Conservation (phyloP, 768 basidiomycete species). For the Dioszegia crocea region DNA sequence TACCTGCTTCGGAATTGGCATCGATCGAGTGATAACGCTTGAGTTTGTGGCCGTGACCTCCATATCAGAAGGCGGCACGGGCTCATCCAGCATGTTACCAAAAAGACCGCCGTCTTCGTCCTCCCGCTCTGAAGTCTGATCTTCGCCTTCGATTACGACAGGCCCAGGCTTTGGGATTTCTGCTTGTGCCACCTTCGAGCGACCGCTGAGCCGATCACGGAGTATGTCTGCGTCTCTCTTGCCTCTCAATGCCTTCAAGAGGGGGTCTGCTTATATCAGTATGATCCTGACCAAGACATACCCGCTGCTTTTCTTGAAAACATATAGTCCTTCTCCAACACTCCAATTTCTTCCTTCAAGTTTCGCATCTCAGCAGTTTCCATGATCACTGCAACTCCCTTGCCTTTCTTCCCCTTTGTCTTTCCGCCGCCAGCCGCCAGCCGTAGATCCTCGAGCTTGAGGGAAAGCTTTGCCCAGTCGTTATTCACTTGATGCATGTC, state of each 20-base stretch:
- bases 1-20: constrained; percentile 78
- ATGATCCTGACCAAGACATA: constrained; percentile 13
- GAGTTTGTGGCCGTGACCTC: constrained; percentile 48
- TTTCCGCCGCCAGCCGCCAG: constrained; percentile 18
- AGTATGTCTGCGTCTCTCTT: constrained; percentile 31
- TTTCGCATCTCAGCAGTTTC: constrained; percentile 38
- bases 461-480: constrained; percentile 30
- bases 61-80: constrained; percentile 15
- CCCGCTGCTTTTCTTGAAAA: constrained; percentile 49
- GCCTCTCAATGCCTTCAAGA: constrained; percentile 30
- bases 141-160: neutral
- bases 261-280: constrained; percentile 20
- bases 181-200: neutral
- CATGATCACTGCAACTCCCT: constrained; percentile 25
- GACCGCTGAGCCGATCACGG: constrained; percentile 25
- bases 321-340: constrained; percentile 47
- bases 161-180: neutral
- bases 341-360: constrained; percentile 33
- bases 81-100: constrained; percentile 66
- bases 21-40: constrained; percentile 58
- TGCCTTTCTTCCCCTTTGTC: constrained; percentile 32
- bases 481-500: constrained; percentile 32
- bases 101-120: constrained; percentile 57
- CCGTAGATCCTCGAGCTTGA: constrained; percentile 27
- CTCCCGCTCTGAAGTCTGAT: constrained; percentile 5